Conservation (phyloP, 768 basidiomycete genomes). For the Hebeloma cylindrosporum region DNA sequence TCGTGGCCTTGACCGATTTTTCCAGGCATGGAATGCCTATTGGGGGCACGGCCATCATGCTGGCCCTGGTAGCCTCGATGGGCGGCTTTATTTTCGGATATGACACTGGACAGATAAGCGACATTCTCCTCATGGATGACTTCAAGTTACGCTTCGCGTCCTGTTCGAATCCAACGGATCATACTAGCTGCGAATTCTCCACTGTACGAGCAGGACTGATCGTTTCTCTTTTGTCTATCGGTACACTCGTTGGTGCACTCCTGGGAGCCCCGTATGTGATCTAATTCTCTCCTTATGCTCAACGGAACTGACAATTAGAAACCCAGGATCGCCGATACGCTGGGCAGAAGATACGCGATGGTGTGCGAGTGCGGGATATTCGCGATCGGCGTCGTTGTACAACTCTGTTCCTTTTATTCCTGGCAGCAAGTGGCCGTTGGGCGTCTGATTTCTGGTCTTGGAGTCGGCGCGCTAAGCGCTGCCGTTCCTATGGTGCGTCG, state of each 20-base stretch:
- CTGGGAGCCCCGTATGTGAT: slow-evolving; percentile 56
- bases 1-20: neutral
- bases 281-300: neutral
- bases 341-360: slow-evolving; percentile 72
- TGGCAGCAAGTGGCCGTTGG: slow-evolving; percentile 74
- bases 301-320: slow-evolving; percentile 3
- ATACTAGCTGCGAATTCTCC: slow-evolving; percentile 50
- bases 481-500: slow-evolving; percentile 59
- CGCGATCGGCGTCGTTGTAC: slow-evolving; percentile 59
- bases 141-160: slow-evolving; percentile 63
- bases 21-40: slow-evolving; percentile 59
- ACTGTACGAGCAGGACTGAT: slow-evolving; percentile 63
- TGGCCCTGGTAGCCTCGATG: slow-evolving; percentile 69
- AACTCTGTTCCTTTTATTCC: slow-evolving; percentile 45
- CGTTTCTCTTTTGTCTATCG: slow-evolving; percentile 69
- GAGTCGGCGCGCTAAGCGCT: slow-evolving; percentile 66
- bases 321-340: slow-evolving; percentile 54
- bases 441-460: slow-evolving; percentile 63
- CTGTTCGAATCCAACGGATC: slow-evolving; percentile 41
- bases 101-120: slow-evolving; percentile 78
- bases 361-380: slow-evolving; percentile 56
- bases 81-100: slow-evolving; percentile 72
- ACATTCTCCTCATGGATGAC: slow-evolving; percentile 72
- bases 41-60: slow-evolving; percentile 59
- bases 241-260: slow-evolving; percentile 64